phyloP scores from a whole-genome alignment of 148 eudicot genomes.

The Chenopodium quinoa region DNA sequence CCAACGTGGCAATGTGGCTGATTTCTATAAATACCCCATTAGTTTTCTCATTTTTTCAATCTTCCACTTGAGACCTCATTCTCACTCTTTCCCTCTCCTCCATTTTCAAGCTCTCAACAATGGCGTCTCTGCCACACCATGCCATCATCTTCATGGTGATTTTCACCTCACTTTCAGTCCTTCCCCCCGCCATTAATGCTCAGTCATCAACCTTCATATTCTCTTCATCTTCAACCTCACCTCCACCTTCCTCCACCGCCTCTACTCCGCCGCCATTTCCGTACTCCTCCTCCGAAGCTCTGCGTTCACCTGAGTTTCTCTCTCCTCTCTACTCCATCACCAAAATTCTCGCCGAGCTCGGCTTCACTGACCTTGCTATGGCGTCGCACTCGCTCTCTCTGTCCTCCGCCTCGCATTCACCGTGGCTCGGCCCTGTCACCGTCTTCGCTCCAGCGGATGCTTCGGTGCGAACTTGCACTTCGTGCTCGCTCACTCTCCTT shows the following conservation, averaged over 20 bases:
- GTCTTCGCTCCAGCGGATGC: constrained; percentile 64
- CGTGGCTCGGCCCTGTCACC: constrained; percentile 58
- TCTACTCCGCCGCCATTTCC: constrained; percentile 7
- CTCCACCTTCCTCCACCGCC: background rate
- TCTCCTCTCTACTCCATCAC: constrained; percentile 32
- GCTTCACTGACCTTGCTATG: constrained; percentile 48
- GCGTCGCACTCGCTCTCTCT: constrained; percentile 43
- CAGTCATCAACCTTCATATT: too few relatives aligned
- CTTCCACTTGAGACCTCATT: background rate
- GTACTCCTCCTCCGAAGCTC: constrained; percentile 16
- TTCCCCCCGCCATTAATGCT: background rate
- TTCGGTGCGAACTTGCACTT: constrained; percentile 59
- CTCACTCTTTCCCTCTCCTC: background rate
- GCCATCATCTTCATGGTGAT: background rate
- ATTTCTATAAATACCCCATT: constrained; percentile 10
- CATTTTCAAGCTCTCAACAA: background rate
- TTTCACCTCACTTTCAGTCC: background rate
- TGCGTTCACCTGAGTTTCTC: background rate
- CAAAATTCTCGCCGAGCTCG: constrained; percentile 54
- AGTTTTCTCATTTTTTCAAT: background rate
- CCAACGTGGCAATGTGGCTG: too few relatives aligned
- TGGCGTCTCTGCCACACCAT: background rate
- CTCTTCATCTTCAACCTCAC: background rate
- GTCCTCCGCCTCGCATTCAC: constrained; percentile 34
- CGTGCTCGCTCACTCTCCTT: constrained; percentile 61